These are phyloP conservation scores for Coemansia sp. DNA, from an alignment of 192 early-diverging fungal genomes.

Conservation along the genomic window DNA sequence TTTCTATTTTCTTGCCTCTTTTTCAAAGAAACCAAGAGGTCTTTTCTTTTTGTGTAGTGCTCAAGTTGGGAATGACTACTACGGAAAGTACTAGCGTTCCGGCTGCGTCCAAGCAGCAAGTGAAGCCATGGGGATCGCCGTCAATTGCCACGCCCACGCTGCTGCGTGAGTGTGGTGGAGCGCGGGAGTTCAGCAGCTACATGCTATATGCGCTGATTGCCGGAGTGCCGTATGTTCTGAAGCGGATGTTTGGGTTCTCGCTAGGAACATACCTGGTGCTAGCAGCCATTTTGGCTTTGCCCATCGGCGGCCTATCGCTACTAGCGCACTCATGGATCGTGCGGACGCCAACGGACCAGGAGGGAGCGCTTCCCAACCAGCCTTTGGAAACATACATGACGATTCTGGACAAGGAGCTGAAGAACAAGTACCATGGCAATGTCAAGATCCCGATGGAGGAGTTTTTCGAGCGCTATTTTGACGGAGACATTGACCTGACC, in stretches of 20 bases:
- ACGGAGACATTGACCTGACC: slow-evolving; percentile 89
- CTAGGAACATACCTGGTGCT: slow-evolving; percentile 62
- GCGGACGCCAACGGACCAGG: slow-evolving; percentile 57
- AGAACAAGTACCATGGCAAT: slow-evolving; percentile 66
- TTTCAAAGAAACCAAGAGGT: no score
- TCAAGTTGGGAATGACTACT: no score
- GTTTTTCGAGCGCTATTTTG: slow-evolving; percentile 97
- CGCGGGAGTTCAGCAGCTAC: slow-evolving; percentile 74
- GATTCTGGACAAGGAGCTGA: slow-evolving; percentile 78
- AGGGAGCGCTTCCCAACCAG: slow-evolving; percentile 74
- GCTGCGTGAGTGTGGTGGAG: slow-evolving; percentile 83
- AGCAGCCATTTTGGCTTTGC: slow-evolving; percentile 61
- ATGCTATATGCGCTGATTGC: slow-evolving; percentile 61
- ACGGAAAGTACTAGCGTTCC: neutral
- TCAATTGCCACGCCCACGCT: slow-evolving; percentile 44
- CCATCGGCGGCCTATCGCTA: slow-evolving; percentile 72
- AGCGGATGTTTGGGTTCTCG: slow-evolving; percentile 63
- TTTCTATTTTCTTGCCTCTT: no score
- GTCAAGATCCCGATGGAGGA: slow-evolving; percentile 96
- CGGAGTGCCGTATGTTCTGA: slow-evolving; percentile 65
- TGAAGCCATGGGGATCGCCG: slow-evolving; percentile 14
- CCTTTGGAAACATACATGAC: slow-evolving; percentile 84
- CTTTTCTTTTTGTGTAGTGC: no score
- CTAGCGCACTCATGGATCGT: slow-evolving; percentile 65
- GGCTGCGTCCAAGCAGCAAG: slow-evolving; percentile 6